Evolutionary conservation across 2,329 filamentous ascomycete species (phyloP).

Genomic region (Didymella glomerata): DNA sequence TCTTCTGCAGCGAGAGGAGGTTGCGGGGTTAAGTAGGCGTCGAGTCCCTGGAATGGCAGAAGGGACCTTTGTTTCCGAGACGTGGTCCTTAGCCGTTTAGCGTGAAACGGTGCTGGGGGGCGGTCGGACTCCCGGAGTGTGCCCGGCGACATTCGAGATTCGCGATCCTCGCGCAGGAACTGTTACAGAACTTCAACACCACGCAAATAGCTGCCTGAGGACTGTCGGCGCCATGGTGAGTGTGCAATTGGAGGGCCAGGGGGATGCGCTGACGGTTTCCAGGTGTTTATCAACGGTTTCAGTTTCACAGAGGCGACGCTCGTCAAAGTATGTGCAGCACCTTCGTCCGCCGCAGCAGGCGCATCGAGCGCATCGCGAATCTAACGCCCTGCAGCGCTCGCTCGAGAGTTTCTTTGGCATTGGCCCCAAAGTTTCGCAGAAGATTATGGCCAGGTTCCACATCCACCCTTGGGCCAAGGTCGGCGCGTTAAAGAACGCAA

Average conservation of each 20-base stretch:
- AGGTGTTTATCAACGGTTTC: constrained; percentile 87
- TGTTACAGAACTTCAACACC: constrained; percentile 30
- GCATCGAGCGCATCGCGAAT: constrained; percentile 29
- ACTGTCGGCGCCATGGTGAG: constrained; percentile 39
- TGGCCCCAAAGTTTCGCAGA: constrained; percentile 59
- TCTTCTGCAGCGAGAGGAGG: constrained; percentile 29
- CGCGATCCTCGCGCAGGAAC: constrained; percentile 25
- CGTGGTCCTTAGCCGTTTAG: constrained; percentile 39
- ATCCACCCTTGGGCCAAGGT: constrained; percentile 86
- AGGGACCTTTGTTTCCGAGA: constrained; percentile 38
- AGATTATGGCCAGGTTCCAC: constrained; percentile 86
- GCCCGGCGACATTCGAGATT: constrained; percentile 25
- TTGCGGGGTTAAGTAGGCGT: constrained; percentile 36
- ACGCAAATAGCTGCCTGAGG: constrained; percentile 25
- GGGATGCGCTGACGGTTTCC: constrained; percentile 25
- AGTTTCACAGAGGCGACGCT: constrained; percentile 86
- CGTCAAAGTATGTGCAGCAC: constrained; percentile 71
- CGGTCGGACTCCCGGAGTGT: constrained; percentile 25
- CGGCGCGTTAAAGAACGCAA: constrained; percentile 76
- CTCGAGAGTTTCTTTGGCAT: constrained; percentile 62
- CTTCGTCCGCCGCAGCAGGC: constrained; percentile 40
- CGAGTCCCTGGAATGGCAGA: constrained; percentile 24
- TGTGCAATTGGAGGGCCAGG: constrained; percentile 7
- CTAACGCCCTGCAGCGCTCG: constrained; percentile 62
- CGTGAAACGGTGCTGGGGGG: constrained; percentile 26